Evolutionary conservation across 345 rosid species (phyloP), one percentile per base, ranked within the genome.

Genomic region (Salix exigua): DNA sequence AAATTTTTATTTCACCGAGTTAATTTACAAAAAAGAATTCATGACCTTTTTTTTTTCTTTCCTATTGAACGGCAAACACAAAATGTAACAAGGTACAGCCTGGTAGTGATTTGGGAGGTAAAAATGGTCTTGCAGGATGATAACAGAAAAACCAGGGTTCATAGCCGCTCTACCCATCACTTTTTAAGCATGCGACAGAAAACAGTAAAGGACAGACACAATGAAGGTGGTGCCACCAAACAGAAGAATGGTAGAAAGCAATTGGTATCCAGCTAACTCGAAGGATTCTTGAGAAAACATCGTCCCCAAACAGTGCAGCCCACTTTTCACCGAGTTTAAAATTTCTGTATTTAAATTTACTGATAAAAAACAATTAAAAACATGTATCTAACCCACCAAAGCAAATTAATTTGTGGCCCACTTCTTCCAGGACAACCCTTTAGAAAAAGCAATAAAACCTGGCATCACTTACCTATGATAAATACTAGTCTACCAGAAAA

Each of bases 241-340:
- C 33, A 31, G 28, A 7, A 6, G 35, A 38, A 2, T 33, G 21
- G 67, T 23, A 18, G 23, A 28, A 12, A 28, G 77, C 17, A 63
- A 37, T 6, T 76, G 75, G 69, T 7, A 9, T 73, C 72, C 78
- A 73, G 82, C 82, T 83, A 37, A 61, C 73, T 4, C 1, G 5
- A 37, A 5, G n/a, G 37, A 0, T 71, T 12, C 33, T n/a, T 0
- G 9, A 60, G 26, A 44, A 9, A 18, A 46, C 68, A 19, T 14
- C 50, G 13, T 50, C 70, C 28, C 42, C 37, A 33, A 5, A 33
- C 37, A 33, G 37, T 33, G 37, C 37, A 33, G 37, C 37, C 7
- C 37, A 33, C 37, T 33, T 33, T 33, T 33, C 6, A 33, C 37
- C 37, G 37, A 33, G 5, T 33, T 4, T 33, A 33, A 33, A 33